A percentile compares a stretch with the other conserved stretches of the same genome.
phyloP scores from a whole-genome alignment of 1,284 basidiomycete genomes.

The Xerocomus amazonicus region DNA sequence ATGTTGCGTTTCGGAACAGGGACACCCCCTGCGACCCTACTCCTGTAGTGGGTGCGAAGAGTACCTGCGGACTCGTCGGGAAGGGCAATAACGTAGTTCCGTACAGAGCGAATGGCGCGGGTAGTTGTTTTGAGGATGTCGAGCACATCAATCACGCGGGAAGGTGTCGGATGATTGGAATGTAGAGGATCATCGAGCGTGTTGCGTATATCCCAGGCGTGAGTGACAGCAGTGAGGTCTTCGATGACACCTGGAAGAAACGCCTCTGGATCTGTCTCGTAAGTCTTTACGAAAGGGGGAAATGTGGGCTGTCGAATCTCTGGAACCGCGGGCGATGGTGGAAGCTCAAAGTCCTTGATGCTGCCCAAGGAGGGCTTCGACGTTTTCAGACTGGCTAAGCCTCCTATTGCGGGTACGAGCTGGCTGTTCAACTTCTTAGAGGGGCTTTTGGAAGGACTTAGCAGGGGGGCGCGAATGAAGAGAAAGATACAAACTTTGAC shows the following conservation, averaged over 20 bases:
- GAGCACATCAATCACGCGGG: slow-evolving; percentile 51
- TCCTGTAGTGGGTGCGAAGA: slow-evolving; percentile 49
- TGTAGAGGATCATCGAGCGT: neutral
- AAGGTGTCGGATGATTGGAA: slow-evolving; percentile 2
- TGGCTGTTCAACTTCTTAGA: slow-evolving; percentile 54
- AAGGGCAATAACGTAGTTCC: slow-evolving; percentile 76
- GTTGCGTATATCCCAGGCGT: slow-evolving; percentile 48
- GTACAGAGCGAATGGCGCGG: slow-evolving; percentile 69
- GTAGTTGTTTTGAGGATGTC: slow-evolving; percentile 71
- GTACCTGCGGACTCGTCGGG: slow-evolving; percentile 66
- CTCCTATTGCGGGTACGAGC: slow-evolving; percentile 72
- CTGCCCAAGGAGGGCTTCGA: slow-evolving; percentile 41
- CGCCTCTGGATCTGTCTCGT: slow-evolving; percentile 68
- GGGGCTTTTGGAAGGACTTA: slow-evolving; percentile 37
- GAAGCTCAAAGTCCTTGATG: slow-evolving; percentile 54
- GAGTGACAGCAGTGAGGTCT: slow-evolving; percentile 59
- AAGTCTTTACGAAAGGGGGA: slow-evolving; percentile 55
- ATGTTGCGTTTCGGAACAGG: slow-evolving; percentile 36
- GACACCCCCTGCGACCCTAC: slow-evolving; percentile 37
- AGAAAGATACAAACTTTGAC: slow-evolving; percentile 53
- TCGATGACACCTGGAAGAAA: slow-evolving; percentile 68
- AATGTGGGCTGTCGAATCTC: slow-evolving; percentile 41
- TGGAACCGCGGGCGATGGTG: slow-evolving; percentile 64
- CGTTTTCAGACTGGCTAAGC: slow-evolving; percentile 36
- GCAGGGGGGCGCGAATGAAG: neutral